phyloP scores from a whole-genome alignment of 352 stramenopile species.

The Albugo laibachii region DNA sequence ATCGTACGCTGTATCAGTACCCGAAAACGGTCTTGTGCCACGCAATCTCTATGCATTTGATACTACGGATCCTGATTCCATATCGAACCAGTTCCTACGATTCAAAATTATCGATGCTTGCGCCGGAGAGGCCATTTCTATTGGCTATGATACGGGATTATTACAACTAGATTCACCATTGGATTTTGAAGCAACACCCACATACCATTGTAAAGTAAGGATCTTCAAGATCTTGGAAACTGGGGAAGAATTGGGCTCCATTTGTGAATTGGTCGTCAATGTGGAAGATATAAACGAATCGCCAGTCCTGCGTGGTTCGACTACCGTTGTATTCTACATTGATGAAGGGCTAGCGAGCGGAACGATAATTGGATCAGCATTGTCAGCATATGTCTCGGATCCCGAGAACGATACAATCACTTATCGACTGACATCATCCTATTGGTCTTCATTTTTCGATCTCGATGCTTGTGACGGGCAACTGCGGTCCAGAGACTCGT shows the following conservation, averaged over 20 bases:
- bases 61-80: constrained; percentile 21
- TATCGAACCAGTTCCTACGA: constrained; percentile 12
- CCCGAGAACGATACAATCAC: constrained; percentile 28
- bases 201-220: background rate
- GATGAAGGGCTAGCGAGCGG: constrained; percentile 5
- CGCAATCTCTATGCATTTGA: constrained; percentile 19
- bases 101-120: constrained; percentile 5
- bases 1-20: background rate
- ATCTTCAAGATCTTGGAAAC: background rate
- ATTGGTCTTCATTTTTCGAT: constrained; percentile 20
- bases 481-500: constrained; percentile 11
- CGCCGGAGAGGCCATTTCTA: background rate
- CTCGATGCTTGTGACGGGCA: constrained; percentile 30
- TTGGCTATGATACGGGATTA: constrained; percentile 1
- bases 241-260: too few species aligned
- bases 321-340: background rate
- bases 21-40: constrained; percentile 19
- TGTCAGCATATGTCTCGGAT: constrained; percentile 21
- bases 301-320: constrained; percentile 1
- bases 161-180: constrained; percentile 9
- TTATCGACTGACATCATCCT: constrained; percentile 20
- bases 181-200: constrained; percentile 6
- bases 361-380: constrained; percentile 9
- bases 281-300: constrained; percentile 12
- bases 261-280: constrained; percentile 1